Base-by-base conservation (phyloP, 768 basidiomycete species). In the Russula emetica region DNA sequence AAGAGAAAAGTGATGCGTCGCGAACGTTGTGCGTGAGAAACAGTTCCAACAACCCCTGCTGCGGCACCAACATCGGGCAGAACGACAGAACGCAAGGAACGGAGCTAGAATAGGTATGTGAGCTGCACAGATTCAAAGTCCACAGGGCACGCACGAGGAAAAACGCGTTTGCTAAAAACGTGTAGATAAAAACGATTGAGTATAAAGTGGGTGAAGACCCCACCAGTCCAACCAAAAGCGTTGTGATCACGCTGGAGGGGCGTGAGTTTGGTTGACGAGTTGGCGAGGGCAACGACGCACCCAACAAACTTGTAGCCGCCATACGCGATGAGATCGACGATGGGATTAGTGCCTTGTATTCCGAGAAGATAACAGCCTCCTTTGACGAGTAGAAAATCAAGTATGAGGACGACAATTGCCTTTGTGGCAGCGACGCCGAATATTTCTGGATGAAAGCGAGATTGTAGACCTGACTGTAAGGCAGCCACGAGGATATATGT, bases 231-330 rank as follows among this genome's bases (percentile, higher is more conserved):
- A 83, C 84, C 1, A 91, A 73, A n/a, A 97, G 76, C 2, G 90
- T 86, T 14, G 88, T 75, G 68, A 97, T 95, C 45, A 98, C 92
- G 1, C 94, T 95, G 65, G 5, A 8, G n/a, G 3, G 65, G 11
- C 9, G 13, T 57, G 40, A 62, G 45, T 36, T 42, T 49, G 2
- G 20, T 44, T 14, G 18, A 57, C 7, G 6, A 18, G 34, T 16
- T 38, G 38, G 57, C 38, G 55, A 62, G 20, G 32, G 18, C 6
- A 32, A 45, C 28, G 1, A 77, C 86, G 32, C 67, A 94, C 93
- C 93, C 96, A 32, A 98, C 92, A 70, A 99, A 98, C 72, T 99
- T 98, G 77, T 98, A 98, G 0, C 97, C 96, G 5, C 88, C 90
- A 72, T 98, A 98, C 0, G 95, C 91, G 34, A 97, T 76, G 54